Percentiles rank a stretch among this genome's conserved stretches.
Conservation (phyloP, 2,329 filamentous ascomycete genomes). For the Lecanicillium sp. region DNA sequence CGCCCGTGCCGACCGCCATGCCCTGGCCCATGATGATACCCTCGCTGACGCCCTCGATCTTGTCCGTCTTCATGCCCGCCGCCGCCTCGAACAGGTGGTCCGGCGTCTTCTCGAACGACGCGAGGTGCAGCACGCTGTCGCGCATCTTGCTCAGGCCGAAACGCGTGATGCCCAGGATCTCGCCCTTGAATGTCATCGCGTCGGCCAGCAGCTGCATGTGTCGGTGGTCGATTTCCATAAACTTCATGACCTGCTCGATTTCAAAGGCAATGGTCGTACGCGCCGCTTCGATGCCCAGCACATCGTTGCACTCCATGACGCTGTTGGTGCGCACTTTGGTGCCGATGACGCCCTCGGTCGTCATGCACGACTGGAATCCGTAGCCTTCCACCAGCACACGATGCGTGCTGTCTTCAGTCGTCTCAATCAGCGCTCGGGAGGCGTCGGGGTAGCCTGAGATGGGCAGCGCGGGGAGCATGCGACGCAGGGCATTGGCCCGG, state of each 20-base stretch:
- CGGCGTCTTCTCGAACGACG: constrained; percentile 95
- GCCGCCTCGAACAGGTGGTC: constrained; percentile 96
- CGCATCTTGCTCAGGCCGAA: constrained; percentile 96
- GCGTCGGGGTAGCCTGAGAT: constrained; percentile 88
- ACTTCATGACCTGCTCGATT: constrained; percentile 82
- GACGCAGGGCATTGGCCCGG: constrained; percentile 79
- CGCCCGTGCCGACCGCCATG: constrained; percentile 84
- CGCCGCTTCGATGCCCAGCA: constrained; percentile 93
- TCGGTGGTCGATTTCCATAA: constrained; percentile 93
- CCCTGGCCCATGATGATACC: constrained; percentile 98
- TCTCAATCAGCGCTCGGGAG: constrained; percentile 81
- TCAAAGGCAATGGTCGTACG: constrained; percentile 82
- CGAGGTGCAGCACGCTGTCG: constrained; percentile 87
- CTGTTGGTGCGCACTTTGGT: constrained; percentile 71
- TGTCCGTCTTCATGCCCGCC: constrained; percentile 83
- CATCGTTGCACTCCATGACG: constrained; percentile 80
- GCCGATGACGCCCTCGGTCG: constrained; percentile 82
- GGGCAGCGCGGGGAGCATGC: constrained; percentile 72
- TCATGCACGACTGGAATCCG: constrained; percentile 84
- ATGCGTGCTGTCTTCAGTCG: constrained; percentile 61
- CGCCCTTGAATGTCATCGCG: constrained; percentile 98
- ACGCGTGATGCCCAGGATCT: constrained; percentile 91
- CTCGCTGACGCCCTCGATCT: constrained; percentile 88
- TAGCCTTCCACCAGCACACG: constrained; percentile 91
- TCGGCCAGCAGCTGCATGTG: constrained; percentile 97